Evolutionary conservation across 2,329 filamentous ascomycete genomes (phyloP), one percentile per base, ranked within the genome.

Genomic region (Parastagonospora nodorum): DNA sequence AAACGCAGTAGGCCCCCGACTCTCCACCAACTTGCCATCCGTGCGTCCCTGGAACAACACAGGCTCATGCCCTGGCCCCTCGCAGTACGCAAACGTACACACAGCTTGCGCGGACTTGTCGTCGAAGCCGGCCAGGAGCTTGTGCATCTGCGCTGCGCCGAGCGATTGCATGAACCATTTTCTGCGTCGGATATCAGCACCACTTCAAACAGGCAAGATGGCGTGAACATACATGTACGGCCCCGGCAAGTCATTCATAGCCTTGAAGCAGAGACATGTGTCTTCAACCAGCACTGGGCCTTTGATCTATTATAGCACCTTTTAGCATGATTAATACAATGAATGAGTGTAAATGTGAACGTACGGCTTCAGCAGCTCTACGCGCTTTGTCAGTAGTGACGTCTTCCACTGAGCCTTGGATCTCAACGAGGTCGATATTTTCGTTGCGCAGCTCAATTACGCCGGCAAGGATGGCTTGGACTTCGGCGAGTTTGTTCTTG

Each of bases 211-310:
- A 24, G 6, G 32, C 11, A 30, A 11, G 38, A 45, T 36, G 24
- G 29, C n/a, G 28, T 5, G 12, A 35, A 77, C 84, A 63, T 81
- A 96, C 93, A 99, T 96, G 74, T 99, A 99, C 35, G 93, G 91
- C 1, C 94, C 94, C 2, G 94, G 94, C 28, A 99, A 82, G n/a
- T 92, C 92, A 51, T 89, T 86, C 54, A 97, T 83, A 15, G 93
- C 92, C 69, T 89, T 88, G 72, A 97, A 99, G 78, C 92, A 95
- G 42, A 99, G 81, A 61, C 92, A 92, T 12, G 94, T 99, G 75
- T 99, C 94, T 76, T 99, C 94, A 9, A 96, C 93, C 33, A 99
- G 81, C 8, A 97, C 94, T 3, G 95, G 92, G 1, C 92, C 92
- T 66, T 88, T 80, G 41, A 94, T 76, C 91, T 95, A 94, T 76